Conservation (phyloP, 106 monocot genomes). For the Dendrobium nobile region DNA sequence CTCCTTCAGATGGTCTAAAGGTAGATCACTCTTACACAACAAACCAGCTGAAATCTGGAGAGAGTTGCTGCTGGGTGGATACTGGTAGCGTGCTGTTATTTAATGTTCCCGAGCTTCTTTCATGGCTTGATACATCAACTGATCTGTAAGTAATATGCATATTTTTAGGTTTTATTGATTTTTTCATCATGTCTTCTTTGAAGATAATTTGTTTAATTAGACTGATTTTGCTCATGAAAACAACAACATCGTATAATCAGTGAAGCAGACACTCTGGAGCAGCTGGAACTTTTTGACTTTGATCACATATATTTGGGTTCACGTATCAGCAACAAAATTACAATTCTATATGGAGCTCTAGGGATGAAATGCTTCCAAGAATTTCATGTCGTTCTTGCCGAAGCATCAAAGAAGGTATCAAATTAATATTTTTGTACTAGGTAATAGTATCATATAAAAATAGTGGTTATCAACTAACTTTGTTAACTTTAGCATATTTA, state of each 20-base stretch:
- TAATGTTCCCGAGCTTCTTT: constrained; percentile 40
- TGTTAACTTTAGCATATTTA: neutral
- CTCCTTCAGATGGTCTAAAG: constrained; percentile 1
- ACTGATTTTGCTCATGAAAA: neutral
- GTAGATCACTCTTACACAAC: constrained; percentile 3
- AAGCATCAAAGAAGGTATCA: constrained; percentile 65
- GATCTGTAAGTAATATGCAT: constrained; percentile 29
- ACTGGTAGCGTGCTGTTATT: constrained; percentile 56
- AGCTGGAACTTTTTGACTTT: constrained; percentile 86
- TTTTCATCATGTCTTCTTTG: neutral
- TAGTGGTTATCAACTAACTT: neutral
- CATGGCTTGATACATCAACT: constrained; percentile 38
- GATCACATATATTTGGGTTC: constrained; percentile 63
- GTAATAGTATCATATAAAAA: neutral
- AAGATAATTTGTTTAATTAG: neutral
- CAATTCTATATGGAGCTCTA: constrained; percentile 81
- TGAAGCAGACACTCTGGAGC: constrained; percentile 17
- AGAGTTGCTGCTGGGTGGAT: constrained; percentile 87
- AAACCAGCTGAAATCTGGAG: constrained; percentile 16
- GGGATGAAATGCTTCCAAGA: constrained; percentile 89
- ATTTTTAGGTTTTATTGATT: neutral
- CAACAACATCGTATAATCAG: constrained; percentile 14
- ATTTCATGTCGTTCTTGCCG: constrained; percentile 55
- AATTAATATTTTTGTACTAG: neutral
- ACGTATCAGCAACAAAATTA: constrained; percentile 25